phyloP scores from a whole-genome alignment of 371 early-diverging fungal genomes.

The Syncephalastrum racemosum region DNA sequence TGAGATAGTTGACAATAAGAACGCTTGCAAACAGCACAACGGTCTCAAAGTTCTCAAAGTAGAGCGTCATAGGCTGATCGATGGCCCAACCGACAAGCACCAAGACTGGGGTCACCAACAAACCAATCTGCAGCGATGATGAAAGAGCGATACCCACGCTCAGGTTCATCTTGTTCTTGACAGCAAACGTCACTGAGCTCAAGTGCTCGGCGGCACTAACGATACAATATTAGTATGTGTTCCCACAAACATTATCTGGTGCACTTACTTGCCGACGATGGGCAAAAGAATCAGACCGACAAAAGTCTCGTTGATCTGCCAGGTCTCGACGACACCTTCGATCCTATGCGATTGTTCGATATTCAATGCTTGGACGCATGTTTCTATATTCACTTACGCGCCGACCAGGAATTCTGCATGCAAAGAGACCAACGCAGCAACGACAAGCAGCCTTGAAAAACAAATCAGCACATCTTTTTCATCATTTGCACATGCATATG shows the following conservation, averaged over 20 bases:
- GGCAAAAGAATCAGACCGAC: conserved; percentile 87
- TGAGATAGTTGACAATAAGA: conserved; percentile 79
- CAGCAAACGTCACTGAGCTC: conserved; percentile 79
- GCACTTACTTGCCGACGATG: conserved; percentile 69
- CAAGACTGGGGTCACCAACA: conserved; percentile 83
- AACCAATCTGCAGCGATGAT: conserved; percentile 85
- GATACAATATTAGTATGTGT: conserved; percentile 26
- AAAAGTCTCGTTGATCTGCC: conserved; percentile 73
- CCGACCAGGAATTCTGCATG: conserved; percentile 83
- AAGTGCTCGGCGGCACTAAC: conserved; percentile 66
- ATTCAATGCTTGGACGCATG: too few relatives aligned
- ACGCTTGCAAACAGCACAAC: conserved; percentile 81
- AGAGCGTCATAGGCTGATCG: conserved; percentile 70
- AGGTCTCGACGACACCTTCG: conserved; percentile 67
- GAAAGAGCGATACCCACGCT: conserved; percentile 86
- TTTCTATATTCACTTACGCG: conserved; percentile 28
- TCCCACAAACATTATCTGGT: neutral
- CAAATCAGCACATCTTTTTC: neutral
- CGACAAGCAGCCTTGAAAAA: conserved; percentile 33
- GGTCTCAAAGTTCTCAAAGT: conserved; percentile 82
- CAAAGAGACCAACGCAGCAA: conserved; percentile 66
- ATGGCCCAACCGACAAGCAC: conserved; percentile 89
- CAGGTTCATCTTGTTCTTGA: conserved; percentile 89
- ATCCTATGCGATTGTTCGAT: conserved; percentile 44
- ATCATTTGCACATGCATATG: neutral